Percentiles rank a stretch among this genome's conserved stretches.
Evolutionary conservation across 164 flowering plant species (phyloP).

Genomic region (Vitis riparia): DNA sequence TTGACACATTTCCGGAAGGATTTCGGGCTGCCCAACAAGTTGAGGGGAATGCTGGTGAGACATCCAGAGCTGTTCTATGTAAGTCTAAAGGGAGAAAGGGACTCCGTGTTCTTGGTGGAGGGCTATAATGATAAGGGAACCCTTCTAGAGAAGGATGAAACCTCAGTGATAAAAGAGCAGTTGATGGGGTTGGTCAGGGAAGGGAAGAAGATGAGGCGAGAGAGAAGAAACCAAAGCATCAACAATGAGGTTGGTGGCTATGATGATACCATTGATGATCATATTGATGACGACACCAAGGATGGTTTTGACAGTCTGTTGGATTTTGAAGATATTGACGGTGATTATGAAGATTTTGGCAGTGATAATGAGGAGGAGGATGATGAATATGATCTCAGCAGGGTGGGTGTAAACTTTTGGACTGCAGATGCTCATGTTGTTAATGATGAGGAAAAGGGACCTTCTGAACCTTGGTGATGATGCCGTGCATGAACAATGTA

Average conservation of each 20-base stretch:
- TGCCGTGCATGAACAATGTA: not conserved
- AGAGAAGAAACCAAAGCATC: conserved; percentile 31
- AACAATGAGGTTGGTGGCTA: not conserved
- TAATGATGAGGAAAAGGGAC: conserved; percentile 6
- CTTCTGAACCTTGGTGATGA: conserved; percentile 36
- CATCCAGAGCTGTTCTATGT: conserved; percentile 96
- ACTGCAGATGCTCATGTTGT: conserved; percentile 20
- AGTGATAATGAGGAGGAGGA: conserved; percentile 28
- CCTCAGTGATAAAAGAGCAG: conserved; percentile 39
- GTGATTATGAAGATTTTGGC: conserved; percentile 32
- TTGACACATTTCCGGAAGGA: conserved; percentile 88
- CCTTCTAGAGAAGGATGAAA: conserved; percentile 62
- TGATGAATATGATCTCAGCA: conserved; percentile 2
- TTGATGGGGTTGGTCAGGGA: conserved; percentile 62
- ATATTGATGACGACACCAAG: conserved; percentile 26
- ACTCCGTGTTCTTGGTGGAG: conserved; percentile 86
- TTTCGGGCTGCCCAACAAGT: conserved; percentile 77
- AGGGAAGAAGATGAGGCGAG: conserved; percentile 72
- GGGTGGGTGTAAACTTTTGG: conserved; percentile 48
- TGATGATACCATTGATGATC: conserved; percentile 1
- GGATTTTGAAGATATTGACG: conserved; percentile 43
- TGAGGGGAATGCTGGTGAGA: conserved; percentile 80
- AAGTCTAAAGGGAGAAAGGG: conserved; percentile 81
- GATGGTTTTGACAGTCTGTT: conserved; percentile 59
- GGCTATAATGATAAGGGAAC: conserved; percentile 69